Base-by-base conservation (phyloP, 2,329 filamentous ascomycete genomes). In the Dothideomycetidae sp. region DNA sequence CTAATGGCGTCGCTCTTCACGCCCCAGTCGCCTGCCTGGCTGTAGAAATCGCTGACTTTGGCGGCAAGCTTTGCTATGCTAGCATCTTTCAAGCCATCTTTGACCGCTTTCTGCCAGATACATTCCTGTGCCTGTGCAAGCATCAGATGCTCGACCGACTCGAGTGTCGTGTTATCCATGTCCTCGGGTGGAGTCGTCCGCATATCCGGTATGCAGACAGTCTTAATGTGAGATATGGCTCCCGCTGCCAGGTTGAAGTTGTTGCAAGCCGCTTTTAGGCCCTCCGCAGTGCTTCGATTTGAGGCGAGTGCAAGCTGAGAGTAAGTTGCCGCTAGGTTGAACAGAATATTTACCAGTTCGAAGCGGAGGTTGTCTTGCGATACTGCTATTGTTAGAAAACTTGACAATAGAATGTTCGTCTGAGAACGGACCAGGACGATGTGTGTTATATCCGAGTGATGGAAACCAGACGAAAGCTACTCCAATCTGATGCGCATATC, bases 401-500 rank as follows among this genome's bases (percentile, higher is more conserved):
- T n/a, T n/a, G n/a, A n/a, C n/a, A n/a, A 44, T 39, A 7, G 21
- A n/a, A 44, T 43, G 23, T 43, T 46, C 12, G 46, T 43, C 35
- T 49, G 41, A 44, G 11, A 21, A 16, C 48, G 23, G 39, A 58
- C 54, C 64, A 16, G 83, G 81, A 31, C 78, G 71, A 41, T 82
- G 76, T 10, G 75, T 80, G 56, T 93, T 88, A 57, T 93, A 94
- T 36, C 88, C 90, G 40, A 96, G 66, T 3, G 88, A 79, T 10
- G 86, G 83, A 62, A 93, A 94, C 90, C 90, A 98, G 2, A 82
- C 80, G 52, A 98, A 98, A 42, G 96, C 85, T 43, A 85, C 83
- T 13, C 90, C 90, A 47, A 93, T 83, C 81, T 86, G 39, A 35
- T 19, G 26, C 33, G 12, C 7, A n/a, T 7, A 23, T 40, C 37